Evolutionary conservation across 2,329 filamentous ascomycete genomes (phyloP).

Genomic region (Arthrobotrys musiformis): DNA sequence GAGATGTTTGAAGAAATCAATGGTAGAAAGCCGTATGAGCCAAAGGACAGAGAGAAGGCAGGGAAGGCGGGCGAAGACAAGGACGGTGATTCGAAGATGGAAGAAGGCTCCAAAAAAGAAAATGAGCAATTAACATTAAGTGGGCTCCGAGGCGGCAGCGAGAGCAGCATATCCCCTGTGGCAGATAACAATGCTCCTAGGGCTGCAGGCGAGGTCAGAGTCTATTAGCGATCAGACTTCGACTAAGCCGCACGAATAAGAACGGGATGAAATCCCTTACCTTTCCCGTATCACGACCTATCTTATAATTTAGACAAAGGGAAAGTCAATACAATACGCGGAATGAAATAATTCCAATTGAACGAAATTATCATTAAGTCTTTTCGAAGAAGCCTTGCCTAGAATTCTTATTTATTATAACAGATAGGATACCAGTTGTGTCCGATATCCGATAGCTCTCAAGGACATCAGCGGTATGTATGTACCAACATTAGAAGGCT

Average conservation of each 20-base stretch:
- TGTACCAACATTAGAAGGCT: not conserved
- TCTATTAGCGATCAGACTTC: constrained; percentile 7
- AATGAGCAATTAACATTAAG: constrained; percentile 46
- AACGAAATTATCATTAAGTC: not conserved
- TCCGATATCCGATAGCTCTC: not conserved
- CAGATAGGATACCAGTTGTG: not conserved
- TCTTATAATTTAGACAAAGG: too few species aligned
- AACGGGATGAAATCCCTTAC: not conserved
- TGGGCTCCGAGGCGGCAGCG: constrained; percentile 37
- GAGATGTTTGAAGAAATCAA: constrained; percentile 51
- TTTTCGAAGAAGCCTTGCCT: not conserved
- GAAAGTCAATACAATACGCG: not conserved
- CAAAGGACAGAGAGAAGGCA: not conserved
- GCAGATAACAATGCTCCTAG: constrained; percentile 25
- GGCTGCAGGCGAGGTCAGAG: constrained; percentile 20
- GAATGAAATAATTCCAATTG: not conserved
- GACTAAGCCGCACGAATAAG: not conserved
- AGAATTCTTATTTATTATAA: constrained; percentile 1
- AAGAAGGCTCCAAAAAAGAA: constrained; percentile 11
- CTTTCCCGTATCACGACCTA: not conserved
- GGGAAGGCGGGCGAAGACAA: constrained; percentile 1
- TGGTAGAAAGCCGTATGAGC: constrained; percentile 22
- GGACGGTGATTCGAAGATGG: constrained; percentile 45
- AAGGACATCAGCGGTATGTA: not conserved
- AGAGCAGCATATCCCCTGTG: constrained; percentile 46